Base-by-base conservation (phyloP, 1,284 basidiomycete species). In the Melanopsichium pennsylvanicum region DNA sequence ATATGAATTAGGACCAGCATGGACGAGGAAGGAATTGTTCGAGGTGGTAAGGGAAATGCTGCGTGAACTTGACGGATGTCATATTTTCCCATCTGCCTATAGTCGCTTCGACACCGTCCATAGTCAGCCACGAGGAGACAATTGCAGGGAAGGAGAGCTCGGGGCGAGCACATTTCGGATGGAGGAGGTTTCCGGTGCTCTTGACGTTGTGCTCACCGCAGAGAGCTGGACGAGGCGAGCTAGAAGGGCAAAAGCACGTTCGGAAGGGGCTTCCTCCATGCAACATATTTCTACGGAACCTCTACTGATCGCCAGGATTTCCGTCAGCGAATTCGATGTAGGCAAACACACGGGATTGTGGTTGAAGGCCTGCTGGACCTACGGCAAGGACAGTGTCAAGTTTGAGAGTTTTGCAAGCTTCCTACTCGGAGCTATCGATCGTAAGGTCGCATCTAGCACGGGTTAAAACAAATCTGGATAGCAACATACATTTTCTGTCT, bases 321-420 rank as follows among this genome's bases (percentile, higher is more conserved):
- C n/a, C 4, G 18, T 52, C 26, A 2, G 10, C 26, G 59, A 62
- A 26, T 15, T n/a, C 26, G n/a, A 13, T 5, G 18, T 15, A 33
- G 21, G 16, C 13, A 19, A n/a, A 7, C 25, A 34, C 26, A 58
- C 45, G 13, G 62, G 62, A 8, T 33, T 68, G 0, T 9, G 16
- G 7, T 36, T 68, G 19, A 39, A 42, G n/a, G 45, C 61, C 6
- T 32, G 16, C 21, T 70, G 67, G 61, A 57, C 40, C 2, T 64
- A 40, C 13, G 67, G 67, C 25, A 18, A 33, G 19, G 52, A 61
- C 12, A 27, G 26, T 21, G 43, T 52, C 38, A 52, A 42, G 34
- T 70, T 60, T 43, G 67, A 70, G 33, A 60, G 56, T 3, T 68
- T 68, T 44, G 64, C 64, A 39, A 61, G 52, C 48, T 60, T 55